Evolutionary conservation across 1,139 yeast species (phyloP).

Genomic region (Saccharomyces hybrid): DNA sequence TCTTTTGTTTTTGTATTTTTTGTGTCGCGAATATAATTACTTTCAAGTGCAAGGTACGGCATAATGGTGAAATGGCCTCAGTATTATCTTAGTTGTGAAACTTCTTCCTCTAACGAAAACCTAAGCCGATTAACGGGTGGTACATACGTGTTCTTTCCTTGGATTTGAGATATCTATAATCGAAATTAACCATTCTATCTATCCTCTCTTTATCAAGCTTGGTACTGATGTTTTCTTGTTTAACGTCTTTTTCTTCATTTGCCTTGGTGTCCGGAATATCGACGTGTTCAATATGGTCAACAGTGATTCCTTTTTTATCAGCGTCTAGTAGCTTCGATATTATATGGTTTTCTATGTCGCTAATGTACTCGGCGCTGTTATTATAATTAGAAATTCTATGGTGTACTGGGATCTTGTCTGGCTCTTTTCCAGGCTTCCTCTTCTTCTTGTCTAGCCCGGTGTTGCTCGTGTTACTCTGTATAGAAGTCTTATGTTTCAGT

Average conservation of each 20-base stretch:
- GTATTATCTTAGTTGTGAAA: no score
- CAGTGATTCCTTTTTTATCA: slow-evolving; percentile 5
- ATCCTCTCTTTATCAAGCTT: slow-evolving; percentile 1
- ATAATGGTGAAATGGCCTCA: no score
- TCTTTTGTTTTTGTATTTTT: not conserved
- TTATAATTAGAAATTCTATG: not conserved
- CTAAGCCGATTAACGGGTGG: no score
- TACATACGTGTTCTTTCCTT: slow-evolving; percentile 9
- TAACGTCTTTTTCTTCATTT: not conserved
- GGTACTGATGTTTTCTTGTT: slow-evolving; percentile 1
- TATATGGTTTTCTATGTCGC: not conserved
- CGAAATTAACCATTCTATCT: slow-evolving; percentile 8
- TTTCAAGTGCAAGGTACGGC: no score
- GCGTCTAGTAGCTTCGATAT: not conserved
- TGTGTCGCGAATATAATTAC: not conserved
- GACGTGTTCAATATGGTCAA: slow-evolving; percentile 3
- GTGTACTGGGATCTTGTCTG: not conserved
- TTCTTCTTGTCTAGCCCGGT: no score
- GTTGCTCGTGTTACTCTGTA: not conserved
- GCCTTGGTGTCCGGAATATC: not conserved
- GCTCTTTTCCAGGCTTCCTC: not conserved
- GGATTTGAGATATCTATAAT: slow-evolving; percentile 1
- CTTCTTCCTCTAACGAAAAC: no score
- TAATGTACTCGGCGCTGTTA: not conserved
- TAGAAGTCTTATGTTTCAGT: not conserved